Percentiles rank a stretch among this genome's conserved stretches.
Evolutionary conservation across 2,329 filamentous ascomycete genomes (phyloP).

Genomic region (Pyrenophora teres): DNA sequence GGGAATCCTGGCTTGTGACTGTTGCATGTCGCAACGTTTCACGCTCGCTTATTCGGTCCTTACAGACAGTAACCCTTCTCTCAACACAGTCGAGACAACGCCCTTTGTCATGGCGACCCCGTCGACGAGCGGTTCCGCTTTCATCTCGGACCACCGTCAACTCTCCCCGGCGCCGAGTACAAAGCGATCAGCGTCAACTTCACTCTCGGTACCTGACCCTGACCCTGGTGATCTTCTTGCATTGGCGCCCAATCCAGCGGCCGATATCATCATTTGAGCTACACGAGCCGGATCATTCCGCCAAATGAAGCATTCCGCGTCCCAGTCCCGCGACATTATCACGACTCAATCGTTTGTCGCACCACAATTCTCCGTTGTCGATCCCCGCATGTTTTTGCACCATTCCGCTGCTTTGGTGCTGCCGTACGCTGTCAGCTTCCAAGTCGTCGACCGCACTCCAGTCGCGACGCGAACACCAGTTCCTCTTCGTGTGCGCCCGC

Average conservation of each 20-base stretch:
- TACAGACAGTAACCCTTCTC: neutral
- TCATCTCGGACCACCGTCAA: slow-evolving; percentile 15
- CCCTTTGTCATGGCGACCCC: slow-evolving; percentile 21
- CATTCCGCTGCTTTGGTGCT: slow-evolving; percentile 21
- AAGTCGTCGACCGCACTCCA: neutral
- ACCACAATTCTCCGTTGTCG: slow-evolving; percentile 21
- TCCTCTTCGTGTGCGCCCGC: neutral
- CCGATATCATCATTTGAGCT: slow-evolving; percentile 11
- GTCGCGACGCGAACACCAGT: slow-evolving; percentile 1
- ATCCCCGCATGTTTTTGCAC: slow-evolving; percentile 20
- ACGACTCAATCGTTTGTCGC: slow-evolving; percentile 22
- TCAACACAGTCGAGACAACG: slow-evolving; percentile 14
- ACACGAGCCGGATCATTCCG: slow-evolving; percentile 4
- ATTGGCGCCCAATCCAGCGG: slow-evolving; percentile 18
- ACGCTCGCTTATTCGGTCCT: slow-evolving; percentile 21
- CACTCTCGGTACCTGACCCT: slow-evolving; percentile 17
- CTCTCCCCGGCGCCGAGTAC: slow-evolving; percentile 17
- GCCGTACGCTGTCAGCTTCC: slow-evolving; percentile 14
- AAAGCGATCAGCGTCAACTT: slow-evolving; percentile 32
- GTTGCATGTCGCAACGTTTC: slow-evolving; percentile 37
- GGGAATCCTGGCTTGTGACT: slow-evolving; percentile 32
- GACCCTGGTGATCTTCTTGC: slow-evolving; percentile 27
- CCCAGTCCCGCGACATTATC: slow-evolving; percentile 13
- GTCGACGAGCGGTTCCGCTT: slow-evolving; percentile 13
- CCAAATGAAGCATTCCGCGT: slow-evolving; percentile 9